A percentile compares a stretch with the other conserved stretches of the same genome.
Evolutionary conservation across 768 basidiomycete species (phyloP).

Genomic region (Suillus subluteus): DNA sequence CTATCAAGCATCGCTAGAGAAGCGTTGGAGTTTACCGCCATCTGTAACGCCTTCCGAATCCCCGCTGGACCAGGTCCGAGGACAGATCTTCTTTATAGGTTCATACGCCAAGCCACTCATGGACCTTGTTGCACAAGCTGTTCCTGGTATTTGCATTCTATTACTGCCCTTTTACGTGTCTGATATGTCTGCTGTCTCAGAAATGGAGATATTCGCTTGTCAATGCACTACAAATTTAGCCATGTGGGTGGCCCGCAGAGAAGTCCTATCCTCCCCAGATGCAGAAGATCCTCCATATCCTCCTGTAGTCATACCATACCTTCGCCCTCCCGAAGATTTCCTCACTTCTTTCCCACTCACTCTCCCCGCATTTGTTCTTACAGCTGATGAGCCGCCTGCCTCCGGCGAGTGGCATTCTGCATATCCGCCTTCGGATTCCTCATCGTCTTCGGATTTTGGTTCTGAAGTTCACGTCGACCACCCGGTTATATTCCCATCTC

Average conservation of each 20-base stretch:
- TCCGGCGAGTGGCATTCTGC: conserved; percentile 26
- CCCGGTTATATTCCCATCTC: conserved; percentile 16
- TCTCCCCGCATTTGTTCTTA: conserved; percentile 47
- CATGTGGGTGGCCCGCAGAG: conserved; percentile 63
- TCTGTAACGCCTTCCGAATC: conserved; percentile 52
- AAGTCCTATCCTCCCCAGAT: conserved; percentile 38
- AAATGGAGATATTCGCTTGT: conserved; percentile 66
- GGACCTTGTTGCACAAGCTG: conserved; percentile 67
- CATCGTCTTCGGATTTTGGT: conserved; percentile 32
- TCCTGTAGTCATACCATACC: conserved; percentile 26
- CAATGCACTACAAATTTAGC: conserved; percentile 72
- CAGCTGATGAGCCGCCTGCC: conserved; percentile 29
- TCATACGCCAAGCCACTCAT: conserved; percentile 85
- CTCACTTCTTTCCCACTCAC: conserved; percentile 60
- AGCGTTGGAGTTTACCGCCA: conserved; percentile 69
- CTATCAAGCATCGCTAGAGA: conserved; percentile 86
- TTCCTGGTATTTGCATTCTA: conserved; percentile 58
- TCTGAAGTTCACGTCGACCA: conserved; percentile 22
- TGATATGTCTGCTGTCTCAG: conserved; percentile 37
- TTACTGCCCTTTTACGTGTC: not conserved
- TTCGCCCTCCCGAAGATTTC: conserved; percentile 45
- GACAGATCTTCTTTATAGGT: conserved; percentile 89
- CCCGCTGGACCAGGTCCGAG: conserved; percentile 69
- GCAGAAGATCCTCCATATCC: conserved; percentile 7
- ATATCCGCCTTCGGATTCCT: conserved; percentile 33